These are phyloP conservation scores for Aspergillus uvarum DNA, from an alignment of 2,329 filamentous ascomycete genomes.

Conservation along the genomic window DNA sequence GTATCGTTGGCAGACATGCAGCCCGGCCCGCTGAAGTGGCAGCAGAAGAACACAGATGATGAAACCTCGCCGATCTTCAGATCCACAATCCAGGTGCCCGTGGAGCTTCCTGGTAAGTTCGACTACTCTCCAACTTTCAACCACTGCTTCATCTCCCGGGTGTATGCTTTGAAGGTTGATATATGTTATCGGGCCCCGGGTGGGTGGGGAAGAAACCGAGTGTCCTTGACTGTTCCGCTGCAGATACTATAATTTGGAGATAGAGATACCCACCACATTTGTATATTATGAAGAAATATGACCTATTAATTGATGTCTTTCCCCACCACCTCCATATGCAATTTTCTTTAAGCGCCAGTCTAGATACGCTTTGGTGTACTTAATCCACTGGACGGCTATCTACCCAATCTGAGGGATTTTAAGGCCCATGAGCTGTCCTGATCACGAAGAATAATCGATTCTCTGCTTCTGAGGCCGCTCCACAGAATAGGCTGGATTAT, in stretches of 20 bases:
- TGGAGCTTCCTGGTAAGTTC: slow-evolving; percentile 2
- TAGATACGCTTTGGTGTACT: too few relatives aligned
- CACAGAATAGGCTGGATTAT: too few relatives aligned
- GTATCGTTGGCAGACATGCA: background rate
- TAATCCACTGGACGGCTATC: too few relatives aligned
- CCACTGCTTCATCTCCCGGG: slow-evolving; percentile 20
- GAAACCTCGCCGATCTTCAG: background rate
- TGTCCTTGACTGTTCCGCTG: background rate
- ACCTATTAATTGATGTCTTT: too few relatives aligned
- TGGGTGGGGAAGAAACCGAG: background rate
- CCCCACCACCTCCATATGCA: too few relatives aligned
- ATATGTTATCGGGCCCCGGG: slow-evolving; percentile 2
- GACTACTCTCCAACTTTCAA: slow-evolving; percentile 15
- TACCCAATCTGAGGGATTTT: too few relatives aligned
- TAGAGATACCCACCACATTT: background rate
- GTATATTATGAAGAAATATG: background rate
- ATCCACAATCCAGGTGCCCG: background rate
- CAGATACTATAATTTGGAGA: slow-evolving; percentile 2
- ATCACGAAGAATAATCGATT: too few relatives aligned
- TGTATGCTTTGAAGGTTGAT: slow-evolving; percentile 13
- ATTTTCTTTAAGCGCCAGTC: too few relatives aligned
- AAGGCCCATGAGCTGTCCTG: too few relatives aligned
- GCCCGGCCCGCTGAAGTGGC: slow-evolving; percentile 1
- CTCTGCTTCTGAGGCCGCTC: too few relatives aligned
- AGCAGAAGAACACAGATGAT: background rate